Evolutionary conservation across 305 asterid species (phyloP).

Genomic region (Fraxinus sp.): DNA sequence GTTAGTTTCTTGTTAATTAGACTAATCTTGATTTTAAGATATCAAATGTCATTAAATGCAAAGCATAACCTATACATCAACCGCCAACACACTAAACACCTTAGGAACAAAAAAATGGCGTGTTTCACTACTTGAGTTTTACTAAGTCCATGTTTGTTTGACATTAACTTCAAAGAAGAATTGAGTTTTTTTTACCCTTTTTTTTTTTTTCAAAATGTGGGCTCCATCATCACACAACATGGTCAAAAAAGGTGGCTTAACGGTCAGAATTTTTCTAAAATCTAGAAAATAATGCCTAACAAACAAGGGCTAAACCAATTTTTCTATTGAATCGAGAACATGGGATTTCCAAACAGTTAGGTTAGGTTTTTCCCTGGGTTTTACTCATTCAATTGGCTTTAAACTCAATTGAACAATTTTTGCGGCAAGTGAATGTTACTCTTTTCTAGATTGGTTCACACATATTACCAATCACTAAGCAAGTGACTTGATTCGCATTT

Average conservation of each 20-base stretch:
- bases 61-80: background rate
- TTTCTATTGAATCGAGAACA: background rate
- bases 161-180: too few species aligned
- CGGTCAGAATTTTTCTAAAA: too few species aligned
- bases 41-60: background rate
- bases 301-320: background rate
- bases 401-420: background rate
- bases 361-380: background rate
- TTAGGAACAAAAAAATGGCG: too few species aligned
- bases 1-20: background rate
- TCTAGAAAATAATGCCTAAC: too few species aligned
- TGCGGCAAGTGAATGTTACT: background rate
- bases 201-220: too few species aligned
- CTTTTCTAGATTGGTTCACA: background rate
- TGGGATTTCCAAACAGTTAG: background rate
- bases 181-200: too few species aligned
- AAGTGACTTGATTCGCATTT: background rate
- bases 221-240: too few species aligned
- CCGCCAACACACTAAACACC: background rate
- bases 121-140: background rate
- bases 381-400: background rate
- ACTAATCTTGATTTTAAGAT: background rate
- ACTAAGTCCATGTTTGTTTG: too few species aligned
- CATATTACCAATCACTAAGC: background rate
- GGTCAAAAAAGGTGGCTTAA: too few species aligned